Conservation (phyloP, 2,329 filamentous ascomycete genomes). For the Xylaria sp. region DNA sequence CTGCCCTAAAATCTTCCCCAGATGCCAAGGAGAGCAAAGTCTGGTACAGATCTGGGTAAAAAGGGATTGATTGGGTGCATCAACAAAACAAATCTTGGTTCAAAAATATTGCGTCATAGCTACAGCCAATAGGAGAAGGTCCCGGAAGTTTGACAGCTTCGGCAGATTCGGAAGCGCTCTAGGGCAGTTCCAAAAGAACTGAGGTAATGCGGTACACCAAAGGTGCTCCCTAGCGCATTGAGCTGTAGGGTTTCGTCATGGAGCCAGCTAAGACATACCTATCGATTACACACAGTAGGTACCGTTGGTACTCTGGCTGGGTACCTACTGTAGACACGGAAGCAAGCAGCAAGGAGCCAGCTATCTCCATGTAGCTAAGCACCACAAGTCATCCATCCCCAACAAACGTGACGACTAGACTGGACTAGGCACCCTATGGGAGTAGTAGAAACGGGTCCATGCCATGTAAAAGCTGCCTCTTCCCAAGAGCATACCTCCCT, state of each 20-base stretch:
- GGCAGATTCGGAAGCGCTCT: too few species aligned
- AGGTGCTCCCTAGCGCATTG: slow-evolving; percentile 9
- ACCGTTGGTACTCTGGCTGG: too few species aligned
- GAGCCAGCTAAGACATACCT: slow-evolving; percentile 4
- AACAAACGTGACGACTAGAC: slow-evolving; percentile 10
- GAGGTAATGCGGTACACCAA: neutral
- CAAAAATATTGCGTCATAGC: too few species aligned
- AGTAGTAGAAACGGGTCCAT: neutral
- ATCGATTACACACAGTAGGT: too few species aligned
- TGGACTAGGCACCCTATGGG: neutral
- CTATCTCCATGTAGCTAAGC: neutral
- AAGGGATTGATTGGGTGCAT: too few species aligned
- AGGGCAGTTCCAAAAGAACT: too few species aligned
- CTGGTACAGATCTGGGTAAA: too few species aligned
- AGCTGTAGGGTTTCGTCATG: slow-evolving; percentile 37
- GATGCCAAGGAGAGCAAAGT: too few species aligned
- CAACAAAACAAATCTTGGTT: too few species aligned
- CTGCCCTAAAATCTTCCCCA: too few species aligned
- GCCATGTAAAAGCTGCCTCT: slow-evolving; percentile 25
- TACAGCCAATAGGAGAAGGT: too few species aligned
- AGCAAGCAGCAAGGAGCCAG: slow-evolving; percentile 1
- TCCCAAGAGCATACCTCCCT: slow-evolving; percentile 9
- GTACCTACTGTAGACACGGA: neutral
- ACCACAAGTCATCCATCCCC: neutral
- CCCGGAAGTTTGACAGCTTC: too few species aligned